A percentile compares a stretch with the other conserved stretches of the same genome.
Evolutionary conservation across 2,329 filamentous ascomycete species (phyloP).

Genomic region (Pezicula carpinea): DNA sequence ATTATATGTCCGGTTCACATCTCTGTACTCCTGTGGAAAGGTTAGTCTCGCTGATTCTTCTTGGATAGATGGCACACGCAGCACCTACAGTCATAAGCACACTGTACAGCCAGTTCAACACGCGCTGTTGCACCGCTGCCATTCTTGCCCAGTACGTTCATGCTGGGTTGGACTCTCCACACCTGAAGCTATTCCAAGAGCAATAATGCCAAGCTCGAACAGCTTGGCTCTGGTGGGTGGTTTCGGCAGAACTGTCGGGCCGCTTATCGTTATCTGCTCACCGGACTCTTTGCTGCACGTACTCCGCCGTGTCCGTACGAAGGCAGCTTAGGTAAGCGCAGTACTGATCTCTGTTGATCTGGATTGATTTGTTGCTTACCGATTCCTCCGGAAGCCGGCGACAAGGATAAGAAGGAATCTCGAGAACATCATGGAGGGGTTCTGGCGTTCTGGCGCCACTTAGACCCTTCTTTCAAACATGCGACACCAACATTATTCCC

Average conservation of each 20-base stretch:
- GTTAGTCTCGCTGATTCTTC: slow-evolving; percentile 8
- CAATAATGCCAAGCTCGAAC: slow-evolving; percentile 1
- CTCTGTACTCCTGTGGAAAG: slow-evolving; percentile 74
- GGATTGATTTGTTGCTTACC: no score
- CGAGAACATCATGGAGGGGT: neutral
- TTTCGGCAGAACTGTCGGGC: neutral
- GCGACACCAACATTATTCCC: slow-evolving; percentile 1
- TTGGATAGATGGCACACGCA: neutral
- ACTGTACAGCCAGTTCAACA: slow-evolving; percentile 93
- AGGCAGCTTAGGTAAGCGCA: no score
- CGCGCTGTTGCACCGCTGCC: slow-evolving; percentile 75
- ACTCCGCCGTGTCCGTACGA: no score
- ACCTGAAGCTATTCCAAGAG: slow-evolving; percentile 17
- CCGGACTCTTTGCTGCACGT: no score
- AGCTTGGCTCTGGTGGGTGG: slow-evolving; percentile 12
- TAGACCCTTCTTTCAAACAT: slow-evolving; percentile 2
- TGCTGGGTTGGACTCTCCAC: slow-evolving; percentile 5
- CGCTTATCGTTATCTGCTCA: neutral
- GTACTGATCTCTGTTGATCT: no score
- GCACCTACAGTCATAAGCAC: slow-evolving; percentile 68
- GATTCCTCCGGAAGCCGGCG: no score
- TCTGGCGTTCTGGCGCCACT: neutral
- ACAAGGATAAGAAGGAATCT: neutral
- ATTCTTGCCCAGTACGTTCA: slow-evolving; percentile 19
- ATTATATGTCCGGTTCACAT: slow-evolving; percentile 88